Conservation (phyloP, 192 early-diverging fungal genomes). For the Entomortierella lignicola region DNA sequence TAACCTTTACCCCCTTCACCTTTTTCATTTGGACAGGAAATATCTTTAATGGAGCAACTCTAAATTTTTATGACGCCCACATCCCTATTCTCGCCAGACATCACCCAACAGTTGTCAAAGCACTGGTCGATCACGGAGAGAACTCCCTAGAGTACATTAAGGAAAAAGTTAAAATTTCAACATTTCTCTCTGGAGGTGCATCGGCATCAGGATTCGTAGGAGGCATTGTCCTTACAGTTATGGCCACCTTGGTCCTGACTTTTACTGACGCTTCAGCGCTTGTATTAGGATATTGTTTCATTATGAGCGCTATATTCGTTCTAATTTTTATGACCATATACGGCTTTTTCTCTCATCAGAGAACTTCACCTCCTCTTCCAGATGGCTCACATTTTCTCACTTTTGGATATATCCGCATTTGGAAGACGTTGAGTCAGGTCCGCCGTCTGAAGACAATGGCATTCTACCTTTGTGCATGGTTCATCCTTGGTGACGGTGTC, state of each 20-base stretch:
- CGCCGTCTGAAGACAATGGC: conserved; percentile 64
- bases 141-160: conserved; percentile 20
- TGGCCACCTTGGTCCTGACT: conserved; percentile 14
- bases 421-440: conserved; percentile 51
- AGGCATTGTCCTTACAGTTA: conserved; percentile 20
- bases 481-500: conserved; percentile 74
- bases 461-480: conserved; percentile 75
- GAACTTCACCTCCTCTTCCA: conserved; percentile 59
- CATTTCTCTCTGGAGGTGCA: conserved; percentile 40
- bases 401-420: conserved; percentile 52
- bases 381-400: conserved; percentile 49
- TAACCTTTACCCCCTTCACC: too few relatives aligned
- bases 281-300: conserved; percentile 22
- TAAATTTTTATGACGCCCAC: too few relatives aligned
- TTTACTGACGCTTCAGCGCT: conserved; percentile 10
- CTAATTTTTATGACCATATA: conserved; percentile 31
- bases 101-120: too few relatives aligned
- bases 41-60: too few relatives aligned
- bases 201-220: conserved; percentile 39
- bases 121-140: conserved; percentile 15
- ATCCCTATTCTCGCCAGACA: conserved; percentile 25
- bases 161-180: conserved; percentile 25
- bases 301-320: conserved; percentile 30
- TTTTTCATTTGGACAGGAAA: too few relatives aligned
- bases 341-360: conserved; percentile 31